phyloP scores from a whole-genome alignment of 805 yeast genomes.

The Saturnispora bothae region DNA sequence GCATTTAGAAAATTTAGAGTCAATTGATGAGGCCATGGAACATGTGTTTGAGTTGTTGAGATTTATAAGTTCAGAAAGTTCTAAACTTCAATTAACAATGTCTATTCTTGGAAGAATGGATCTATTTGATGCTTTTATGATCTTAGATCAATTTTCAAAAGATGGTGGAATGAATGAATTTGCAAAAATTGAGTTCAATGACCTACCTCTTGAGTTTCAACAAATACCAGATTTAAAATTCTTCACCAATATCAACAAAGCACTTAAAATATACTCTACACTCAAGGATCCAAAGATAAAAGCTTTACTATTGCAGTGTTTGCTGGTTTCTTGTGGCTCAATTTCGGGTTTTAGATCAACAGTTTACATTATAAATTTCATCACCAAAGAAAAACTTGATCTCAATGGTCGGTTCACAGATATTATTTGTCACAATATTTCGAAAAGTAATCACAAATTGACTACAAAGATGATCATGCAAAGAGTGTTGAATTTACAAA shows the following conservation, averaged over 20 bases:
- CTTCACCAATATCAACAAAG: conserved; percentile 8
- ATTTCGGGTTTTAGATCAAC: conserved; percentile 14
- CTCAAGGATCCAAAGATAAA: conserved; percentile 7
- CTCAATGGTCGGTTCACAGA: conserved; percentile 12
- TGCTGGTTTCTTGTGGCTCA: conserved; percentile 16
- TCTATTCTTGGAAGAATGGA: conserved; percentile 10
- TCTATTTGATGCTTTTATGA: conserved; percentile 3
- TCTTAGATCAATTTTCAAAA: conserved; percentile 1
- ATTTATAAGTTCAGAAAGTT: conserved; percentile 4
- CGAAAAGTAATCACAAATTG: conserved; percentile 15
- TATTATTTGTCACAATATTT: conserved; percentile 14
- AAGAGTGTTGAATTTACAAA: conserved; percentile 7
- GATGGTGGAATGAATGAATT: not conserved
- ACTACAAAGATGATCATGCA: conserved; percentile 13
- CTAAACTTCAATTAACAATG: conserved; percentile 6
- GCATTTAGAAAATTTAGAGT: conserved; percentile 10
- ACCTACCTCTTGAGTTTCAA: conserved; percentile 10
- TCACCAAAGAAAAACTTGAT: conserved; percentile 4
- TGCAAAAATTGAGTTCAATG: not conserved
- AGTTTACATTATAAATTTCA: conserved; percentile 11
- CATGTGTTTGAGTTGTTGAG: conserved; percentile 7
- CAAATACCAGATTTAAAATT: conserved; percentile 8
- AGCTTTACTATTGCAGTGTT: conserved; percentile 12
- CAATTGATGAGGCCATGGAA: conserved; percentile 9
- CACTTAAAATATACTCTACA: not conserved